Evolutionary conservation across 2,329 filamentous ascomycete genomes (phyloP).

Genomic region (Alternaria burnsii): DNA sequence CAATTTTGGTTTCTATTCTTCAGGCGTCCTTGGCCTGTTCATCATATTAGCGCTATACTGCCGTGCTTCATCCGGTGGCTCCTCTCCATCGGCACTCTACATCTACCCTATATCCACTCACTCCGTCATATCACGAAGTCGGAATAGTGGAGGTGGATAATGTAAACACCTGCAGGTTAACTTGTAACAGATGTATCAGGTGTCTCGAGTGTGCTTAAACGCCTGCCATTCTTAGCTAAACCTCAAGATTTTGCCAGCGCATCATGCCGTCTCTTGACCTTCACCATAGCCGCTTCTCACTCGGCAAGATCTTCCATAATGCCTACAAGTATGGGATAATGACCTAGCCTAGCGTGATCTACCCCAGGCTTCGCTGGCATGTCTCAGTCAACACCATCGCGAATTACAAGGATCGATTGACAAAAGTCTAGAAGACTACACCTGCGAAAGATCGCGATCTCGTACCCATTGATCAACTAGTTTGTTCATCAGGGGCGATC

Average conservation of each 20-base stretch:
- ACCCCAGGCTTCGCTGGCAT: constrained; percentile 21
- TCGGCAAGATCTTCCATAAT: constrained; percentile 15
- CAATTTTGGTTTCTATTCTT: neutral
- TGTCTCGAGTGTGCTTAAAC: constrained; percentile 1
- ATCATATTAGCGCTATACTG: neutral
- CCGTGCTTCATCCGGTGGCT: neutral
- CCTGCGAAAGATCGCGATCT: constrained; percentile 4
- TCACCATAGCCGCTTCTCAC: neutral
- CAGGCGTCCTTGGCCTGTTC: neutral
- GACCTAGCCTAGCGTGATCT: constrained; percentile 4
- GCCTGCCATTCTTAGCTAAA: neutral
- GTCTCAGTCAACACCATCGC: constrained; percentile 23
- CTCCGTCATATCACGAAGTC: neutral
- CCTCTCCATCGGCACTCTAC: constrained; percentile 15
- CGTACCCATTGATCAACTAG: neutral
- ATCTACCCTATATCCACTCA: neutral
- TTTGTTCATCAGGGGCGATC: neutral
- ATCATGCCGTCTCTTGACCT: constrained; percentile 4
- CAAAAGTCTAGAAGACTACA: neutral
- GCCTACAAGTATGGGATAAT: constrained; percentile 5
- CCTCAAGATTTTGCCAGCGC: neutral
- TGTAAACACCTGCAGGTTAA: neutral
- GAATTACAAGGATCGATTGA: constrained; percentile 1
- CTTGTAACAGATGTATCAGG: neutral
- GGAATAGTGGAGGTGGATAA: neutral